Base-by-base conservation (phyloP, 192 early-diverging fungal genomes). In the Backusella circina region DNA sequence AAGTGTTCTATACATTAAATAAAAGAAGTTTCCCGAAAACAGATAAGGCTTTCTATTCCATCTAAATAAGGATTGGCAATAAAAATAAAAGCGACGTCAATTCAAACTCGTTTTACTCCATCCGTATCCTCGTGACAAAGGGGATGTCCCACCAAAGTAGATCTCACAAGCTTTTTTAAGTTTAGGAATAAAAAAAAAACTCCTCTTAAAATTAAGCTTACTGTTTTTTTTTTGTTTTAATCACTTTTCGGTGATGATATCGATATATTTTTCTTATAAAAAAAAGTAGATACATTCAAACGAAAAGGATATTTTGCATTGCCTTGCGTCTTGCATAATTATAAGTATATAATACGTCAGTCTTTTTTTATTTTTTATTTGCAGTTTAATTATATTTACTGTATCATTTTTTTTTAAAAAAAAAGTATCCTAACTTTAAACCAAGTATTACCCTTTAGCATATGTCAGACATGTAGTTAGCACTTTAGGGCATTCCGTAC, bases 21-120 rank as follows among this genome's bases (percentile, higher is more conserved):
- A 61, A 28, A 61, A 28, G 1, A 28, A 12, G 54, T 9, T 26
- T 61, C 54, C 54, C 54, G 54, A 61, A 61, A 61, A 61, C 54
- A 61, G 54, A 61, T 61, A 61, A 61, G 54, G 54, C 54, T 57
- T 57, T 61, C 8, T 23, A 26, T 28, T 28, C 54, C 54, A 61
- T 61, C 54, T 61, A 61, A 28, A 61, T 61, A 28, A 61, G 54
- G 54, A 28, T 61, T 61, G 54, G 54, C 54, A 61, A 61, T 61
- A 61, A 61, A 61, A 61, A 61, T 23, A 61, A 61, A 61, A 61
- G 26, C 54, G 54, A 61, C 54, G 54, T 61, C 54, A 61, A 61
- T 61, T 61, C 54, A 61, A 61, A 61, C 54, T 61, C 54, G 54
- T 61, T 61, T 61, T 61, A 61, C 23, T 26, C 54, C 54, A 61